phyloP scores from a whole-genome alignment of 345 rosid genomes.

The Camelina sativa region DNA sequence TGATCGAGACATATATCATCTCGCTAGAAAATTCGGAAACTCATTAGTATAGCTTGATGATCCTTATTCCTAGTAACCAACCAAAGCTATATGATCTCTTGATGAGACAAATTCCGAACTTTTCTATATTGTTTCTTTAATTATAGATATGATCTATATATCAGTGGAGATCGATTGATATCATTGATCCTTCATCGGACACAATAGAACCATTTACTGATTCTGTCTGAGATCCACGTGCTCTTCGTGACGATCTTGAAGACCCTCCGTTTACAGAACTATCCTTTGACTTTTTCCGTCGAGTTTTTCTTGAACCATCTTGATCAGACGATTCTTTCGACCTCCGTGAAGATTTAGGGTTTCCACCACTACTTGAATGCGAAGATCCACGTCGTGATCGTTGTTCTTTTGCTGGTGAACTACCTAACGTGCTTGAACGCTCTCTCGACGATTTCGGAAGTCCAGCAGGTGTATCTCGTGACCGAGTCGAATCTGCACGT shows the following conservation, averaged over 20 bases:
- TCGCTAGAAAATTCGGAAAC: not conserved
- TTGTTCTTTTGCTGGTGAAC: constrained; percentile 48
- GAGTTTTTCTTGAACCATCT: constrained; percentile 52
- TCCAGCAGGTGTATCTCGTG: constrained; percentile 29
- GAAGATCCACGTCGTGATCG: constrained; percentile 57
- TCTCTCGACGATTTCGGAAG: constrained; percentile 37
- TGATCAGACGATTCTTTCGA: constrained; percentile 36
- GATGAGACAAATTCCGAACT: not conserved
- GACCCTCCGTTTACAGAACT: constrained; percentile 38
- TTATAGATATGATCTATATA: not conserved
- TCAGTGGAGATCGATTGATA: constrained; percentile 19
- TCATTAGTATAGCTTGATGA: not conserved
- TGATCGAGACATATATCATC: not conserved
- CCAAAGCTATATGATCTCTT: not conserved
- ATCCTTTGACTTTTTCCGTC: constrained; percentile 58
- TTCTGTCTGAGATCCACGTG: constrained; percentile 32
- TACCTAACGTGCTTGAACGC: not conserved
- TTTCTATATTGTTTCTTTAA: not conserved
- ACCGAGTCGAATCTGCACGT: constrained; percentile 29
- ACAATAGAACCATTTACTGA: constrained; percentile 15
- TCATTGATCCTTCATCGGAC: constrained; percentile 23
- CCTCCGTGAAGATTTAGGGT: constrained; percentile 30
- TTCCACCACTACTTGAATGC: not conserved
- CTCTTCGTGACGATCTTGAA: constrained; percentile 45
- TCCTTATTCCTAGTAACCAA: constrained; percentile 1